phyloP scores from a whole-genome alignment of 257 asterid genomes.

The Fraxinus anomala region DNA sequence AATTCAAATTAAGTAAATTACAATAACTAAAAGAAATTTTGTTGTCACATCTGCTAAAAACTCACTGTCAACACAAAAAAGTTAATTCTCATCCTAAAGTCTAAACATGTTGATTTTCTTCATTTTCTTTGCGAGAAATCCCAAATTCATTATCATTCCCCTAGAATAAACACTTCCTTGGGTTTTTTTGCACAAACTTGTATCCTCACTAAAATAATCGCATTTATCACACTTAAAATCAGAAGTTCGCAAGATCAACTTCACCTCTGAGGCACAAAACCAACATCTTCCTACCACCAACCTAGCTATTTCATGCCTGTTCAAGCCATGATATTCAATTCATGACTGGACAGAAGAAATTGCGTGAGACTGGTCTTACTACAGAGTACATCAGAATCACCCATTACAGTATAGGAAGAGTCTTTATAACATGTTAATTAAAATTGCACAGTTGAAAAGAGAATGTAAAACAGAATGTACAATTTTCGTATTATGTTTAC shows the following conservation, averaged over 20 bases:
- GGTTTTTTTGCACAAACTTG: neutral
- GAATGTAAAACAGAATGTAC: neutral
- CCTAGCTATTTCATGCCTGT: neutral
- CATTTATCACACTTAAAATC: neutral
- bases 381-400: neutral
- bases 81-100: neutral
- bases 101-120: neutral
- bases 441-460: neutral
- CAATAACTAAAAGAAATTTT: neutral
- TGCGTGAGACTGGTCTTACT: neutral
- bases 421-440: neutral
- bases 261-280: constrained; percentile 7
- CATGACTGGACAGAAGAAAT: neutral
- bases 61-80: neutral
- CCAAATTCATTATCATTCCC: neutral
- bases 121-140: neutral
- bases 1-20: neutral
- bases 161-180: neutral
- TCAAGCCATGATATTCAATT: constrained; percentile 1
- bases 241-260: neutral
- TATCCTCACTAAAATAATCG: neutral
- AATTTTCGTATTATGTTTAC: neutral
- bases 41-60: neutral
- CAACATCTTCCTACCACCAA: neutral
- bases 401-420: neutral